Conservation (phyloP, 2,329 filamentous ascomycete genomes). For the Claviceps fusiformis region DNA sequence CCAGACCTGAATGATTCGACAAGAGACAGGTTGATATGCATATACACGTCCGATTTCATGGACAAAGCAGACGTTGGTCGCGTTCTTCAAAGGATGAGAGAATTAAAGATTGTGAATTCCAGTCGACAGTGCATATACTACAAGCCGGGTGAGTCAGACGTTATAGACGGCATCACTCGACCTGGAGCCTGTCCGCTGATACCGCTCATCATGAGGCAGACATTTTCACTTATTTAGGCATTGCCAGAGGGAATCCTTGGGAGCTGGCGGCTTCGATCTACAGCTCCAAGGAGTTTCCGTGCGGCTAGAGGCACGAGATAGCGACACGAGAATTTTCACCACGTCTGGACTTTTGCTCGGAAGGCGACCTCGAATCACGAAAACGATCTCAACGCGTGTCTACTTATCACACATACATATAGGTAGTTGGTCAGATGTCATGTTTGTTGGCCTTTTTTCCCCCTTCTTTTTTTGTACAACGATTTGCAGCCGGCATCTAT, state of each 20-base stretch:
- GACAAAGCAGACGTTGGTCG: slow-evolving; percentile 55
- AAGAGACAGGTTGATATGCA: slow-evolving; percentile 49
- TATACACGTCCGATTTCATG: slow-evolving; percentile 66
- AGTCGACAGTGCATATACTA: slow-evolving; percentile 52
- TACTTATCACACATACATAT: not conserved
- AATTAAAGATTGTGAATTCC: slow-evolving; percentile 44
- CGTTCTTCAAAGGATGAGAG: slow-evolving; percentile 48
- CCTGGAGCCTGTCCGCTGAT: not conserved
- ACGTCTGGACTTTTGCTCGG: not conserved
- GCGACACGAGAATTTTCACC: not conserved
- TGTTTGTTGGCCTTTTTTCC: not conserved
- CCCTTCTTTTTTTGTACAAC: not conserved
- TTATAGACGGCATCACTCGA: not conserved
- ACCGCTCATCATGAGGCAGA: slow-evolving; percentile 27
- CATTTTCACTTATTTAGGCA: slow-evolving; percentile 53
- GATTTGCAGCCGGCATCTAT: not conserved
- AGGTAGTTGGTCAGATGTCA: not conserved
- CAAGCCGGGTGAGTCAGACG: slow-evolving; percentile 47
- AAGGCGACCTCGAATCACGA: not conserved
- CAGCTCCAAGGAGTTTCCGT: slow-evolving; percentile 21
- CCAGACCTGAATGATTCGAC: slow-evolving; percentile 25
- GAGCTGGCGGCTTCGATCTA: slow-evolving; percentile 47
- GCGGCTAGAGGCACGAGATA: not conserved
- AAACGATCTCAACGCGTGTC: not conserved
- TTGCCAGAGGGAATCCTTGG: slow-evolving; percentile 47